A percentile compares a stretch with the other conserved stretches of the same genome.
Evolutionary conservation across 164 flowering plant species (phyloP).

Genomic region (Liquidambar formosana): DNA sequence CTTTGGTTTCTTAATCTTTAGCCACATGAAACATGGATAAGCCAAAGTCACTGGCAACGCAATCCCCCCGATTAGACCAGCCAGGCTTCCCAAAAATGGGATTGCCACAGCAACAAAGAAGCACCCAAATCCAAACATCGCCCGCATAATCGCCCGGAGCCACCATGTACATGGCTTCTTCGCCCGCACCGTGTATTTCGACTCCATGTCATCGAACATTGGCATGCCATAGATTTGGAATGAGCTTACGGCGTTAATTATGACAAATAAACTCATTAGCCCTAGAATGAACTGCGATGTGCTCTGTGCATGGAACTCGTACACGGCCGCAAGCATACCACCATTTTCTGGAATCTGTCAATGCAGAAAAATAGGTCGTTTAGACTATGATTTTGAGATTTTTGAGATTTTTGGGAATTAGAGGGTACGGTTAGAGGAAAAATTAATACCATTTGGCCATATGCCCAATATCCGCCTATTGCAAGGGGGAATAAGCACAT

Average conservation of each 20-base stretch:
- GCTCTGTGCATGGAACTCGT: conserved; percentile 46
- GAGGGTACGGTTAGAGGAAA: not conserved
- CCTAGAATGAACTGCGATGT: conserved; percentile 46
- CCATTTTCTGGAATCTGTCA: conserved; percentile 70
- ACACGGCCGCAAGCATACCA: conserved; percentile 57
- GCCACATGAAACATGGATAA: conserved; percentile 90
- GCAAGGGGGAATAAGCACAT: conserved; percentile 73
- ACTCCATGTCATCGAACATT: conserved; percentile 49
- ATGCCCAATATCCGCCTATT: conserved; percentile 80
- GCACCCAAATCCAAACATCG: conserved; percentile 29
- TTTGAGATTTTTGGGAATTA: not conserved
- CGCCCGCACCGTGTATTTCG: conserved; percentile 23
- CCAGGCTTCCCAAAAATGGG: conserved; percentile 45
- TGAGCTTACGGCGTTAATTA: conserved; percentile 43
- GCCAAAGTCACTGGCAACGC: conserved; percentile 71
- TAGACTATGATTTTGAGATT: not conserved
- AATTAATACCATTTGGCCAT: conserved; percentile 52
- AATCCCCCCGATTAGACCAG: conserved; percentile 59
- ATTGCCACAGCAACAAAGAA: conserved; percentile 53
- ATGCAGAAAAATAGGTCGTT: not conserved
- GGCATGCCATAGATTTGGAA: conserved; percentile 68
- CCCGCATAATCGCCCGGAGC: conserved; percentile 39
- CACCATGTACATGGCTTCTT: conserved; percentile 57
- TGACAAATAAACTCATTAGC: conserved; percentile 42
- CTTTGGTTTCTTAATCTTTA: conserved; percentile 61